These are phyloP conservation scores for Omphalea diandra DNA, from an alignment of 441 rosid genomes.

Conservation along the genomic window DNA sequence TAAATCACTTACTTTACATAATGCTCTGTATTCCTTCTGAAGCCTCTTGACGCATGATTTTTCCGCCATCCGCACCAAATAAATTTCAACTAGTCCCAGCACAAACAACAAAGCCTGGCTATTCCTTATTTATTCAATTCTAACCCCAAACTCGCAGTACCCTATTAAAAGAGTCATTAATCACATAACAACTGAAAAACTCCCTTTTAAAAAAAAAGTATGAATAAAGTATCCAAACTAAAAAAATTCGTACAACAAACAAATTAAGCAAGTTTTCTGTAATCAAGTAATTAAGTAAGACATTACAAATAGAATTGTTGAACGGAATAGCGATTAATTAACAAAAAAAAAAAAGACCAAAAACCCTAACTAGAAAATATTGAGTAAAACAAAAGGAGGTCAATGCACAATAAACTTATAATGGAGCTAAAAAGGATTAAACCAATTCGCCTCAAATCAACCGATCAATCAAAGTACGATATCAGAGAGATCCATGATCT, in stretches of 20 bases:
- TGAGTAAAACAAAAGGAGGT: background rate
- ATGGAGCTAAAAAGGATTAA: background rate
- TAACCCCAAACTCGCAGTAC: constrained; percentile 1
- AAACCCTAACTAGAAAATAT: background rate
- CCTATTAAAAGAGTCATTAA: background rate
- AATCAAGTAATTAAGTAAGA: no score
- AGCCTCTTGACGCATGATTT: constrained; percentile 87
- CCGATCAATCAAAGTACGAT: background rate
- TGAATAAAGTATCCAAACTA: background rate
- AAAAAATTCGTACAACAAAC: background rate
- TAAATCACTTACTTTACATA: constrained; percentile 62
- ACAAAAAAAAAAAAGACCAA: background rate
- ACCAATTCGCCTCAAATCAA: background rate
- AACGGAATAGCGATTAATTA: background rate
- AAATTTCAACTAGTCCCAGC: background rate
- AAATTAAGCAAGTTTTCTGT: no score
- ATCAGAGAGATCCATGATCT: background rate
- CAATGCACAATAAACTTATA: background rate
- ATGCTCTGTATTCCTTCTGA: constrained; percentile 94
- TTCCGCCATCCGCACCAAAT: constrained; percentile 66
- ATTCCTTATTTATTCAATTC: constrained; percentile 8
- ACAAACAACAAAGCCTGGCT: constrained; percentile 8
- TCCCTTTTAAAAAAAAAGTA: background rate
- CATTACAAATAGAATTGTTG: background rate
- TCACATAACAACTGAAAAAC: background rate